Base-by-base conservation (phyloP, 306 rosid genomes). In the Prunus davidiana region DNA sequence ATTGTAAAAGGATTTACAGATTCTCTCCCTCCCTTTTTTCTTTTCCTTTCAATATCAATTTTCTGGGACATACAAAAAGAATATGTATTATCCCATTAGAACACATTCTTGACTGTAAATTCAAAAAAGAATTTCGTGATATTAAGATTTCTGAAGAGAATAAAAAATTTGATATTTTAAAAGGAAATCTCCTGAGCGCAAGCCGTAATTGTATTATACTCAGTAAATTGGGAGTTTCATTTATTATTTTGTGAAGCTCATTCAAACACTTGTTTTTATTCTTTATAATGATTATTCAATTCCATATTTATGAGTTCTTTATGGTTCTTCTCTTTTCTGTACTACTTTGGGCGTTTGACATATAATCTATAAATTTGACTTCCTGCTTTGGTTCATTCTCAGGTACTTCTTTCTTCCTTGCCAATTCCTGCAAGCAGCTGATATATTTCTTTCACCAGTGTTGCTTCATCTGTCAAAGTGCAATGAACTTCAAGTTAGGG, bases 401-500 rank as follows among this genome's bases (percentile, higher is more conserved):
- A 81, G 90, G 84, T 82, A 56, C 9, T 72, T 38, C 49, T n/a
- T 51, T 69, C 62, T 58, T 52, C 62, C 54, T 65, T 65, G 43
- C 50, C 27, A 74, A 61, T 14, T 46, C 64, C 83, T 41, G 5
- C 70, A 57, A 72, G 47, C 58, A 79, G 76, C 80, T 78, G 15
- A 61, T 72, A 52, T 62, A 64, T 22, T 38, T 73, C 52, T 16
- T 51, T 30, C 46, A n/a, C 56, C 28, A 28, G 45, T 51, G 30
- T 38, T 61, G 50, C 45, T 76, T 62, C 69, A 28, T 41, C 76
- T 47, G 30, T 24, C n/a, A 12, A 69, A 78, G 66, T 49, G 25
- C 80, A 66, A 95, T 95, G 99, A 86, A 78, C 78, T 87, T 95
- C 54, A 92, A 92, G 78, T 86, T 96, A 69, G 93, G 90, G 74